These are phyloP conservation scores for Mycena filopes DNA, from an alignment of 768 basidiomycete species.

Conservation along the genomic window DNA sequence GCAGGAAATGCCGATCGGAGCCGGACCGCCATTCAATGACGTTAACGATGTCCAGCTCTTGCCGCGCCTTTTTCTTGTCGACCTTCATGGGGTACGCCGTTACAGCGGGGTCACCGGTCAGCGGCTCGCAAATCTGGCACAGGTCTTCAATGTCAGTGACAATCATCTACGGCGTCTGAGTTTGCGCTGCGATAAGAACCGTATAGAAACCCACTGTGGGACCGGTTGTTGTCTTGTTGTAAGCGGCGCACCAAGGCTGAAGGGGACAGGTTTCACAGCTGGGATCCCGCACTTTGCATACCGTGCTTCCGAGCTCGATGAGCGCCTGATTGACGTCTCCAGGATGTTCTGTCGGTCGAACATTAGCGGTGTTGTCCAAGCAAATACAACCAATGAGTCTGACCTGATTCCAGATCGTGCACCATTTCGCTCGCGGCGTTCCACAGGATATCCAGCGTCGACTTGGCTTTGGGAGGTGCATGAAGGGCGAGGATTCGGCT, in stretches of 20 bases:
- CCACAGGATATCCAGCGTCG: conserved; percentile 87
- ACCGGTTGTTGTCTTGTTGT: conserved; percentile 37
- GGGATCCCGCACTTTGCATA: conserved; percentile 90
- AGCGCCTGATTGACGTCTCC: conserved; percentile 94
- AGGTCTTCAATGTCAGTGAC: conserved; percentile 79
- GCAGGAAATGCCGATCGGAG: conserved; percentile 68
- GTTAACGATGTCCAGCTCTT: conserved; percentile 87
- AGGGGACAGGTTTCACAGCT: conserved; percentile 80
- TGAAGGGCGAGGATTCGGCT: conserved; percentile 86
- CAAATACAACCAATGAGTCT: not conserved
- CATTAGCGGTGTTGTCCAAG: conserved; percentile 1
- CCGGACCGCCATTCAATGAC: conserved; percentile 81
- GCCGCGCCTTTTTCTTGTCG: conserved; percentile 82
- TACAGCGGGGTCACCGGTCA: conserved; percentile 56
- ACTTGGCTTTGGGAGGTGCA: conserved; percentile 83
- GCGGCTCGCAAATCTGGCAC: conserved; percentile 74
- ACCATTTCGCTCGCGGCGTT: conserved; percentile 78
- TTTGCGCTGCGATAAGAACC: not conserved
- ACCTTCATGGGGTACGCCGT: conserved; percentile 90
- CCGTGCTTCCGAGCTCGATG: conserved; percentile 93
- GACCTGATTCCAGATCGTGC: conserved; percentile 39
- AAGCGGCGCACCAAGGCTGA: conserved; percentile 74
- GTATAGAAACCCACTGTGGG: conserved; percentile 20
- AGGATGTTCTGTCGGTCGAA: conserved; percentile 50
- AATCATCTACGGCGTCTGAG: conserved; percentile 10